A percentile compares a stretch with the other conserved stretches of the same genome.
phyloP scores from a whole-genome alignment of 495 filamentous ascomycete genomes.

The Aspergillus nanangensis region DNA sequence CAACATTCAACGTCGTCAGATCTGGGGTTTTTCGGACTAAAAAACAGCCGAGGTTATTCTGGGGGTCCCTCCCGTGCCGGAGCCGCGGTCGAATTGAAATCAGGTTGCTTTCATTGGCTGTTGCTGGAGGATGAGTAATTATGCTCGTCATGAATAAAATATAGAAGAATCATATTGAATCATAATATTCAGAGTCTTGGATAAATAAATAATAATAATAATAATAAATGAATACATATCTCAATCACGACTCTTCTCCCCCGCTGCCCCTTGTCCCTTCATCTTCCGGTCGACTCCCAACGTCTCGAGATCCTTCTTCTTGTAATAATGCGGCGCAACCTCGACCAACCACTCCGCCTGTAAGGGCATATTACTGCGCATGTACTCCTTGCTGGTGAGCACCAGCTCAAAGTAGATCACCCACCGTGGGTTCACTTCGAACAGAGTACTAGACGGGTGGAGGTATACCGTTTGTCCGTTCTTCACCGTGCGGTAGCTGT shows the following conservation, averaged over 20 bases:
- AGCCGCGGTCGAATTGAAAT: slow-evolving; percentile 12
- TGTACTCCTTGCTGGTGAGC: slow-evolving; percentile 90
- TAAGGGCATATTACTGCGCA: slow-evolving; percentile 81
- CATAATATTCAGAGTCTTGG: not conserved
- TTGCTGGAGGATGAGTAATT: not conserved
- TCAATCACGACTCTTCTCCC: slow-evolving; percentile 42
- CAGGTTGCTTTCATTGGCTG: slow-evolving; percentile 10
- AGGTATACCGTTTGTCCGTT: slow-evolving; percentile 85
- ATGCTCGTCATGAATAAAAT: no score
- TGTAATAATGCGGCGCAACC: slow-evolving; percentile 93
- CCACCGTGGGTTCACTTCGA: slow-evolving; percentile 81
- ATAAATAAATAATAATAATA: no score
- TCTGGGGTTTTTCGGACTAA: slow-evolving; percentile 10
- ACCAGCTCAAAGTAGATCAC: slow-evolving; percentile 92
- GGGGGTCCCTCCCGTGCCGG: not conserved
- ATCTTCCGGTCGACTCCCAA: slow-evolving; percentile 77
- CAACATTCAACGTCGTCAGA: no score
- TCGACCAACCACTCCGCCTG: slow-evolving; percentile 84
- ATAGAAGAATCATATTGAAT: no score
- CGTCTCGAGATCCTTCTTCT: slow-evolving; percentile 84
- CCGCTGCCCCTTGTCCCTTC: slow-evolving; percentile 53
- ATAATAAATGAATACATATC: no score
- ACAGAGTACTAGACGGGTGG: slow-evolving; percentile 79
- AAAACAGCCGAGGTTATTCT: slow-evolving; percentile 6
- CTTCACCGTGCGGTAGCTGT: slow-evolving; percentile 93